These are phyloP conservation scores for Wallacemonas sp. DNA, from an alignment of 208 protist species.

Conservation along the genomic window DNA sequence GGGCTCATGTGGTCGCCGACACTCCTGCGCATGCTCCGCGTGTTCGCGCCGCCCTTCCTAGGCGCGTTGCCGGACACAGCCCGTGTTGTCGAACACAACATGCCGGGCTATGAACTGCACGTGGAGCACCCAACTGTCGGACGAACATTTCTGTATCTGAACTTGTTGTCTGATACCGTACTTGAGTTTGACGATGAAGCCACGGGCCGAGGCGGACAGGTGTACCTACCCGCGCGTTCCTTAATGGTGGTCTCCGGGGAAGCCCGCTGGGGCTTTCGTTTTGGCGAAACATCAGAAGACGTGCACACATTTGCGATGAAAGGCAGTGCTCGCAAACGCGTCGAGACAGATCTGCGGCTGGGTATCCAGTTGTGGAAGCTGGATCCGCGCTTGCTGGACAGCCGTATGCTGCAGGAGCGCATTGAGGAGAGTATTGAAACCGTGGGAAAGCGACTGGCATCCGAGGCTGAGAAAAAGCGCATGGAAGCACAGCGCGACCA, in stretches of 20 bases:
- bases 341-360: conserved; percentile 79
- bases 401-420: conserved; percentile 64
- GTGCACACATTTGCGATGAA: conserved; percentile 45
- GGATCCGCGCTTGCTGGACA: conserved; percentile 65
- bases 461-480: conserved; percentile 26
- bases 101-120: conserved; percentile 88
- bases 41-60: conserved; percentile 35
- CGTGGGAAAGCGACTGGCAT: conserved; percentile 23
- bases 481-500: conserved; percentile 14
- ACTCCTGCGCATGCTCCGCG: conserved; percentile 39
- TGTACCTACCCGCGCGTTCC: conserved; percentile 63
- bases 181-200: conserved; percentile 84
- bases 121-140: conserved; percentile 84
- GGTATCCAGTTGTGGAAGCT: conserved; percentile 84
- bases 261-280: conserved; percentile 83
- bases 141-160: conserved; percentile 75
- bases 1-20: conserved; percentile 83
- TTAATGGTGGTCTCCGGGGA: conserved; percentile 79
- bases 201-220: conserved; percentile 64
- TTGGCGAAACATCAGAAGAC: conserved; percentile 61
- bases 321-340: conserved; percentile 25
- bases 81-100: conserved; percentile 82
- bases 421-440: conserved; percentile 54
- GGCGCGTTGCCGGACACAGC: conserved; percentile 66
- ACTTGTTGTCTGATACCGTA: conserved; percentile 78